phyloP scores from a whole-genome alignment of 1,139 yeast species.

The Yamadazyma dendronema region DNA sequence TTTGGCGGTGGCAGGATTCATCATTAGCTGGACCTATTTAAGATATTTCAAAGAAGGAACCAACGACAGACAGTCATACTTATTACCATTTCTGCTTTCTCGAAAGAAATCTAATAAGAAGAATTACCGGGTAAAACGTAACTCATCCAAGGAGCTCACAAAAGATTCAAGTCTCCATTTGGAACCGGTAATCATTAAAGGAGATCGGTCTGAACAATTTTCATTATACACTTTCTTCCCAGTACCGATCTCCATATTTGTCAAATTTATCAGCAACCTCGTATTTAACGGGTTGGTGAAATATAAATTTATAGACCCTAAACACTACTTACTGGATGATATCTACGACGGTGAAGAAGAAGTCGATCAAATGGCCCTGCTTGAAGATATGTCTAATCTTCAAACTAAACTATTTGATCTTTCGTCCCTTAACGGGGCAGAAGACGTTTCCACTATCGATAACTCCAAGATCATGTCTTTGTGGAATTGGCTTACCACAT shows the following conservation, averaged over 20 bases:
- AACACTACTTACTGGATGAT: conserved; percentile 22
- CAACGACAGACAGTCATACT: conserved; percentile 42
- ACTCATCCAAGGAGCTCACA: conserved; percentile 2
- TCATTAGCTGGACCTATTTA: conserved; percentile 41
- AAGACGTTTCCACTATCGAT: conserved; percentile 30
- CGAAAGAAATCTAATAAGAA: conserved; percentile 22
- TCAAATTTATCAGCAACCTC: conserved; percentile 19
- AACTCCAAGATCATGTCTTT: conserved; percentile 19
- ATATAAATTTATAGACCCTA: conserved; percentile 25
- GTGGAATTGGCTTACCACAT: conserved; percentile 24
- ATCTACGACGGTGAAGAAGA: conserved; percentile 24
- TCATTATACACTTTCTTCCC: conserved; percentile 46
- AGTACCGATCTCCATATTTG: conserved; percentile 33
- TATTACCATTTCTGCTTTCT: conserved; percentile 34
- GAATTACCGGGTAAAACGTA: conserved; percentile 10
- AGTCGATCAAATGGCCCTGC: conserved; percentile 18
- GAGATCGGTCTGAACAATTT: conserved; percentile 45
- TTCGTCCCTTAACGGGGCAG: conserved; percentile 43
- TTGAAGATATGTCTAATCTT: conserved; percentile 29
- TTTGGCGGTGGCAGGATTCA: conserved; percentile 29
- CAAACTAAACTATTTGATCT: conserved; percentile 40
- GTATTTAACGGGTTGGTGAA: conserved; percentile 21
- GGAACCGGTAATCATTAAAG: conserved; percentile 24
- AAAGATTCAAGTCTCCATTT: conserved; percentile 20
- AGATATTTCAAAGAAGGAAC: conserved; percentile 41